A percentile compares a stretch with the other conserved stretches of the same genome.
Evolutionary conservation across 2,329 filamentous ascomycete species (phyloP).

Genomic region (Alternaria postmessia): DNA sequence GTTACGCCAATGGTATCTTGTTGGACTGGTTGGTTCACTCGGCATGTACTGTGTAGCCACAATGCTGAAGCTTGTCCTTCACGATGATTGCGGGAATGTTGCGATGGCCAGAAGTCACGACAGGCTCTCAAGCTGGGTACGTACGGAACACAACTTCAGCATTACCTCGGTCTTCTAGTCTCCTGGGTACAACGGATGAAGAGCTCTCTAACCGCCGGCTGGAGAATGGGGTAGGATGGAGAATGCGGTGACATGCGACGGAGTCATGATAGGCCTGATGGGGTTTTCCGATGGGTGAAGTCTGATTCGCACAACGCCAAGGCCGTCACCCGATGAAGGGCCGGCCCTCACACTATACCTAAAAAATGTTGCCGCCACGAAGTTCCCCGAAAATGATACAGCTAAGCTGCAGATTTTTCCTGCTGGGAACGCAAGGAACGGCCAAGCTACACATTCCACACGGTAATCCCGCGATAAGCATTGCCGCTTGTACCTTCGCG

Average conservation of each 20-base stretch:
- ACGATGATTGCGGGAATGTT: not conserved
- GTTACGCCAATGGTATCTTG: not conserved
- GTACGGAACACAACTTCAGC: not conserved
- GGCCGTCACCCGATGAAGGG: slow-evolving; percentile 31
- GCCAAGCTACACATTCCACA: slow-evolving; percentile 16
- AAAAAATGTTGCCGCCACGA: slow-evolving; percentile 23
- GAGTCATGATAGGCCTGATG: slow-evolving; percentile 6
- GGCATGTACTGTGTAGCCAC: not conserved
- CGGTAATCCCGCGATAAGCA: slow-evolving; percentile 11
- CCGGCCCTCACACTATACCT: slow-evolving; percentile 33
- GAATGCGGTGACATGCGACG: not conserved
- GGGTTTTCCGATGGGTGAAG: slow-evolving; percentile 10
- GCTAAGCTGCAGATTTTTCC: slow-evolving; percentile 40
- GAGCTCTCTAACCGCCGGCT: not conserved
- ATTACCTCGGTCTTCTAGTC: not conserved
- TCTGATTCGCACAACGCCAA: slow-evolving; percentile 22
- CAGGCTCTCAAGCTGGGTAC: not conserved
- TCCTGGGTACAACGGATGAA: not conserved
- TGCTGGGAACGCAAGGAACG: slow-evolving; percentile 17
- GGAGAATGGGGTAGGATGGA: not conserved
- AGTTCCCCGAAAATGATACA: slow-evolving; percentile 20
- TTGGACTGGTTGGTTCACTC: not conserved
- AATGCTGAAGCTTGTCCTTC: not conserved
- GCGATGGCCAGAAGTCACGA: not conserved
- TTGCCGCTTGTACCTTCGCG: slow-evolving; percentile 17